Conservation (phyloP, 1,284 basidiomycete species). For the Neotropicomus parvogracilis region DNA sequence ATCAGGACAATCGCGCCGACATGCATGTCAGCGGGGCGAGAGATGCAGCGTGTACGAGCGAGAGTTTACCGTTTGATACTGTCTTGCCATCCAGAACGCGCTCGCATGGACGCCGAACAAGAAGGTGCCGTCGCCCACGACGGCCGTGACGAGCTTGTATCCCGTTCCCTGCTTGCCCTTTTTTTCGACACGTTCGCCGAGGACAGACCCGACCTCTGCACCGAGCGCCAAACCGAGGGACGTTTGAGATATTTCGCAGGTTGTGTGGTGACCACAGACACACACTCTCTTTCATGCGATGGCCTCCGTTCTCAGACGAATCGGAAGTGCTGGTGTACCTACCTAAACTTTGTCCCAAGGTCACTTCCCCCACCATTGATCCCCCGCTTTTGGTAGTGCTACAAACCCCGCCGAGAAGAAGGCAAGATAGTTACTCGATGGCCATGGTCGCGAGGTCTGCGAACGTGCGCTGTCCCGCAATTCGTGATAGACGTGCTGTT, state of each 20-base stretch:
- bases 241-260: constrained; percentile 12
- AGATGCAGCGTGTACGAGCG: too few species aligned
- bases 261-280: constrained; percentile 8
- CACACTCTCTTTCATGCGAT: constrained; percentile 7
- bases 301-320: constrained; percentile 5
- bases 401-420: constrained; percentile 3
- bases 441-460: constrained; percentile 7
- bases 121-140: constrained; percentile 69
- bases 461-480: constrained; percentile 8
- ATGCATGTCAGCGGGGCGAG: too few species aligned
- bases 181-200: constrained; percentile 40
- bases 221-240: constrained; percentile 63
- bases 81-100: constrained; percentile 66
- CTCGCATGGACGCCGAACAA: constrained; percentile 64
- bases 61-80: constrained; percentile 62
- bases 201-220: constrained; percentile 54
- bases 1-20: constrained; percentile 59
- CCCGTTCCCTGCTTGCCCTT: constrained; percentile 24
- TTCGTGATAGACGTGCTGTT: constrained; percentile 12
- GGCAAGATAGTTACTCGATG: constrained; percentile 16
- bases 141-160: constrained; percentile 50
- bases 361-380: constrained; percentile 15
- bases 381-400: not conserved
- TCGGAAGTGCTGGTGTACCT: constrained; percentile 9
- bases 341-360: constrained; percentile 14